Conservation (phyloP, 805 yeast species). For the Hanseniaspora nectarophila region DNA sequence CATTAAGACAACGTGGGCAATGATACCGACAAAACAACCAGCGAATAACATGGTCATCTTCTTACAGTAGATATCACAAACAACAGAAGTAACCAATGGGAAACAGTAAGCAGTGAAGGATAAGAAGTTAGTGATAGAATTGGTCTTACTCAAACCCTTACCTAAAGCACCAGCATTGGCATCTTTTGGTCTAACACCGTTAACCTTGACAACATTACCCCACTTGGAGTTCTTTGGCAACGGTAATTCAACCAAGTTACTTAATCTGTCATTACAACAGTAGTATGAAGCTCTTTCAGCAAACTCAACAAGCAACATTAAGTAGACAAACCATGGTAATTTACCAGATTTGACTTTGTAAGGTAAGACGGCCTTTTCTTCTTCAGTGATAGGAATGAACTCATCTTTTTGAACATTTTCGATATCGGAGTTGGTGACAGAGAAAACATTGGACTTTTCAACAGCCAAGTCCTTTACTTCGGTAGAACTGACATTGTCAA, state of each 20-base stretch:
- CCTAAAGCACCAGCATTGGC: slow-evolving; percentile 42
- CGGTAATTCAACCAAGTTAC: slow-evolving; percentile 60
- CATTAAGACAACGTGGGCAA: slow-evolving; percentile 54
- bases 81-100: slow-evolving; percentile 63
- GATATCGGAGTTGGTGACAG: neutral
- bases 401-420: slow-evolving; percentile 18
- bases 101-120: slow-evolving; percentile 76
- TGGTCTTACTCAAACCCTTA: slow-evolving; percentile 51
- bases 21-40: slow-evolving; percentile 46
- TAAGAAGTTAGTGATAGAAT: slow-evolving; percentile 64
- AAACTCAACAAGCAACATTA: slow-evolving; percentile 57
- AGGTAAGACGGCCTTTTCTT: slow-evolving; percentile 46
- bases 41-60: slow-evolving; percentile 55
- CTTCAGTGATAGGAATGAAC: slow-evolving; percentile 33
- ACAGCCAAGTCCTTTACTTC: neutral
- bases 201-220: slow-evolving; percentile 21
- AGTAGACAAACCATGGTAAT: slow-evolving; percentile 39
- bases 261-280: slow-evolving; percentile 65
- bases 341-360: slow-evolving; percentile 36
- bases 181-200: slow-evolving; percentile 15
- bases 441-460: neutral
- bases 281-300: slow-evolving; percentile 74
- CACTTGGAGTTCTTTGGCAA: slow-evolving; percentile 30
- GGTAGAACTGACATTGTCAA: neutral
- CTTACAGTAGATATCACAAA: slow-evolving; percentile 66